Conservation (phyloP, 2,329 filamentous ascomycete genomes). For the Talaromyces atroroseus region DNA sequence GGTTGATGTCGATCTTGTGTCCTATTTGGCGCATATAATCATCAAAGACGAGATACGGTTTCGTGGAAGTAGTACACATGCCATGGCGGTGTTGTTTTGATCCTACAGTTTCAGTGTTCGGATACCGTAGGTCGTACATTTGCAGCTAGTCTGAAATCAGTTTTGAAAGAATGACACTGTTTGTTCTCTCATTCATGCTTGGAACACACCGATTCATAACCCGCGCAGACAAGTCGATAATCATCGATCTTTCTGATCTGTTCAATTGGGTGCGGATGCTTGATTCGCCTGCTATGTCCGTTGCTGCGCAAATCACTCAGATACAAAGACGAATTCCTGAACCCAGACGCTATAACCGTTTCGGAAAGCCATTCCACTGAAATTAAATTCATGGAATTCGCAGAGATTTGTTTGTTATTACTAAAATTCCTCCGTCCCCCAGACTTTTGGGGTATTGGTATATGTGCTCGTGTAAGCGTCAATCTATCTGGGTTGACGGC, state of each 20-base stretch:
- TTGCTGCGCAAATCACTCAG: conserved; percentile 33
- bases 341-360: conserved; percentile 32
- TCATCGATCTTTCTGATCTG: conserved; percentile 33
- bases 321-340: conserved; percentile 29
- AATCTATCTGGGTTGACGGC: conserved; percentile 15
- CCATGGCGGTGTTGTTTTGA: conserved; percentile 25
- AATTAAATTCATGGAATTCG: conserved; percentile 19
- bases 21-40: conserved; percentile 25
- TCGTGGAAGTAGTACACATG: conserved; percentile 26
- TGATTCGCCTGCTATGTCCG: conserved; percentile 26
- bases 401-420: not conserved
- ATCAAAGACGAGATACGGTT: conserved; percentile 32
- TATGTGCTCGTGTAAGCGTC: not conserved
- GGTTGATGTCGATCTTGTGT: conserved; percentile 33
- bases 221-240: conserved; percentile 31
- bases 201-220: conserved; percentile 26
- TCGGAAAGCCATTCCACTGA: conserved; percentile 36
- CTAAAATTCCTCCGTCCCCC: not conserved
- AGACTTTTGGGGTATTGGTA: not conserved
- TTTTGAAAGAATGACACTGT: not conserved
- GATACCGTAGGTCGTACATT: conserved; percentile 39
- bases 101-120: conserved; percentile 18
- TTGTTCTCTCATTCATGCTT: not conserved
- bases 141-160: conserved; percentile 24
- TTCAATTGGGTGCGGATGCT: conserved; percentile 30